Evolutionary conservation across 2,329 filamentous ascomycete species (phyloP), one percentile per base, ranked within the genome.

Genomic region (Teratosphaeria pseudoeucalypti): DNA sequence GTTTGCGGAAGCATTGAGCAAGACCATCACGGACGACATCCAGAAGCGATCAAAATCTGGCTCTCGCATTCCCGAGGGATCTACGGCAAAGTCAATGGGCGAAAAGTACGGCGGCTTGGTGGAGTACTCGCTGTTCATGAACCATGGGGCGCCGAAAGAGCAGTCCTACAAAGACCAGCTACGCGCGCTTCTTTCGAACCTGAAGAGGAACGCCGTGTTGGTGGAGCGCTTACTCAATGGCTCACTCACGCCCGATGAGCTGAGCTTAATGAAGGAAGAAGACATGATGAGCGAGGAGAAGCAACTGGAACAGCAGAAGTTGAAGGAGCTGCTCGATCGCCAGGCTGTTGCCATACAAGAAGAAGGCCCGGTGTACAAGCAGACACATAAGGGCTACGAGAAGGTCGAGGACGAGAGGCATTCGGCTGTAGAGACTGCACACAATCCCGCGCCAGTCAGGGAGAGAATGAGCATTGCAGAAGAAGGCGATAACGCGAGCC

Each of bases 331-430:
- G 62, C 85, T 85, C 0, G 89, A 94, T 70, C 89, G 91, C 68
- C 89, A 92, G 72, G 89, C 92, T 54, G 92, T 94, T 54, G 82
- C 95, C 37, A 85, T 92, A 61, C 83, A 90, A 43, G 75, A 78
- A 14, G 81, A 84, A 55, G 90, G 84, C 1, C 88, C 92, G 3
- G 85, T 91, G 2, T 86, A 96, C 59, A 84, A 91, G 67, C 85
- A 89, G 66, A 96, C 92, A 2, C 92, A 97, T 77, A 97, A 97
- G 74, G 94, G 94, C 12, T 92, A 96, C 60, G 94, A 97, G 71
- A 74, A 96, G 16, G 82, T 97, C 16, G 91, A 92, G 62, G 85
- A 88, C 54, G 90, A 95, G 37, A 79, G 43, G 23, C 52, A 43
- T 75, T 56, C 79, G 62, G 69, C 70, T 60, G 70, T 60, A 32